phyloP scores from a whole-genome alignment of 2,329 filamentous ascomycete species.

The Colletotrichum coccodes region DNA sequence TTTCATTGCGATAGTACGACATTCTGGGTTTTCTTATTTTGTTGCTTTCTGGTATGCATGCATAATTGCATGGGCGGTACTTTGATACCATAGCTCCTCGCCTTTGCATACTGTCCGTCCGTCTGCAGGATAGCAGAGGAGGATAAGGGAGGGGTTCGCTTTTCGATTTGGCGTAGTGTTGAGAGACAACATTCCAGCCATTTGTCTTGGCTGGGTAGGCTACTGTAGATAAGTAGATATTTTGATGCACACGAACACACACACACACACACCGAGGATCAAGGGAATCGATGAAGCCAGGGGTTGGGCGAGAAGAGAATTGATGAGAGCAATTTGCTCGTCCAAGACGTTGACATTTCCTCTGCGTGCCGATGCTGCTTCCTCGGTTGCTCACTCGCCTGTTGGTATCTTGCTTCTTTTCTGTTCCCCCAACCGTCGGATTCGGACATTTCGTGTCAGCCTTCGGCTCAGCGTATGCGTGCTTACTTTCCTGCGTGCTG shows the following conservation, averaged over 20 bases:
- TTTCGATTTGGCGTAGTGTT: constrained; percentile 29
- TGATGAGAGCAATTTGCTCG: background rate
- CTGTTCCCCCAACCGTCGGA: background rate
- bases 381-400: background rate
- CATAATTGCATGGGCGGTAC: background rate
- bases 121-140: constrained; percentile 19
- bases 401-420: background rate
- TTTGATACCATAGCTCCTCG: constrained; percentile 6
- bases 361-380: constrained; percentile 8
- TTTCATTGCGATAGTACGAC: constrained; percentile 1
- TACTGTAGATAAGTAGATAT: constrained; percentile 18
- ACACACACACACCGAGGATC: background rate
- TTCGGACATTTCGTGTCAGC: constrained; percentile 2
- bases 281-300: background rate
- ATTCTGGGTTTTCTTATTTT: background rate
- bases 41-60: constrained; percentile 2
- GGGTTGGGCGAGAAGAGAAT: background rate
- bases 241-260: constrained; percentile 5
- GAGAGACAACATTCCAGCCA: constrained; percentile 33
- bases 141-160: background rate
- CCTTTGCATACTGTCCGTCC: constrained; percentile 8
- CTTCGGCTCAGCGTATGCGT: background rate
- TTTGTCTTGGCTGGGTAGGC: constrained; percentile 22
- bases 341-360: background rate
- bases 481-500: background rate